Evolutionary conservation across 441 rosid genomes (phyloP), one percentile per base, ranked within the genome.

Genomic region (Populus hybrid): DNA sequence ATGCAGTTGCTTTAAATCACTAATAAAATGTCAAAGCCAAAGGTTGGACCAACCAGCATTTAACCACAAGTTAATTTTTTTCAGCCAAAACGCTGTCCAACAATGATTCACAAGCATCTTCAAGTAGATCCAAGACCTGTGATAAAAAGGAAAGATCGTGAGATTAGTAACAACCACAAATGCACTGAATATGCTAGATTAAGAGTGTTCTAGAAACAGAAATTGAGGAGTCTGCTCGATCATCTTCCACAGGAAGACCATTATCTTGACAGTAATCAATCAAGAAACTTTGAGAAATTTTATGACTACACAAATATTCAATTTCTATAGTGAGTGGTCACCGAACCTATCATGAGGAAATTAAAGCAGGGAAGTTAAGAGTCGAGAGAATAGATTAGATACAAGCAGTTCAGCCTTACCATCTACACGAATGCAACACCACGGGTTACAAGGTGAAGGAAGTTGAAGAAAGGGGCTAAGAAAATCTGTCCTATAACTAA

Each of bases 31-130:
- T 35, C 16, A 34, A 61, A 7, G 59, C 67, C 16, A 12, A 26
- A 26, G 38, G 72, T 38, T 71, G 69, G 36, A 53, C 18, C 75
- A 53, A 50, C 70, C 32, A 23, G 72, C 53, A 72, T 73, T 61
- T 63, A 70, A 74, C 24, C n/a, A 34, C 12, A 59, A 59, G 26
- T 8, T 59, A 59, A 67, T 76, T 77, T 72, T 75, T 84, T 82
- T 83, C 90, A 0, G 89, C 85, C 82, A 85, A 71, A 74, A 92
- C 80, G 86, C 87, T 87, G 78, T 95, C 97, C 82, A 95, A 76
- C 89, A 92, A 80, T 19, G 97, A 92, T 77, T 88, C 94, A 67
- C 98, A 95, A n/a, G 96, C 96, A 88, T 95, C 98, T 83, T 91
- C 97, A 79, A 93, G 98, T 78, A 93, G 73, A 84, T 93, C 94